Conservation (phyloP, 1,139 yeast genomes). For the Kazachstania sp. region DNA sequence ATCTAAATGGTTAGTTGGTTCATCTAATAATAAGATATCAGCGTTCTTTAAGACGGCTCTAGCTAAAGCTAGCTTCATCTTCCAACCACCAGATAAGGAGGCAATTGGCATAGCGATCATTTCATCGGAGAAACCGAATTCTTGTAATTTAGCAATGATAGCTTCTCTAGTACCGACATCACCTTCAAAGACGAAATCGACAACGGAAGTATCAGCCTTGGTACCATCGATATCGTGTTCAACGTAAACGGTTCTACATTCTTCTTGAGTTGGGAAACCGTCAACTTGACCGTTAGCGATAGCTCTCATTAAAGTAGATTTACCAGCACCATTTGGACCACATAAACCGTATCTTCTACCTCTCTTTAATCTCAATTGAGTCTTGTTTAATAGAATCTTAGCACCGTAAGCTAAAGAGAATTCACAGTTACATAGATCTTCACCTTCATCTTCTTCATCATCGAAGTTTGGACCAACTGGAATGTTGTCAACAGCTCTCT, state of each 20-base stretch:
- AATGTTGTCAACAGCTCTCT: constrained; percentile 93
- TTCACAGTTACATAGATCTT: constrained; percentile 99
- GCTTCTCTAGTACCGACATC: constrained; percentile 70
- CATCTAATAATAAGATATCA: constrained; percentile 95
- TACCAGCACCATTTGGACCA: constrained; percentile 99
- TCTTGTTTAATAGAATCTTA: constrained; percentile 97
- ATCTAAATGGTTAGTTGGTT: constrained; percentile 99
- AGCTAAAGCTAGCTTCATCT: constrained; percentile 98
- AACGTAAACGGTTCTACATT: constrained; percentile 97
- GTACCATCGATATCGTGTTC: constrained; percentile 99
- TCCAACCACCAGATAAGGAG: constrained; percentile 99
- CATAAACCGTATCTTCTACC: constrained; percentile 99
- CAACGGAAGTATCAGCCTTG: constrained; percentile 89
- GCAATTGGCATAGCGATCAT: constrained; percentile 90
- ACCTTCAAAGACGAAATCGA: constrained; percentile 81
- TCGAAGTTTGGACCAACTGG: constrained; percentile 93
- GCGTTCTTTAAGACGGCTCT: constrained; percentile 99
- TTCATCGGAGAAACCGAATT: constrained; percentile 86
- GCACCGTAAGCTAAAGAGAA: constrained; percentile 99
- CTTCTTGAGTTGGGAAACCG: constrained; percentile 98
- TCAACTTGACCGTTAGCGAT: constrained; percentile 99
- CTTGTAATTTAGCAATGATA: constrained; percentile 66
- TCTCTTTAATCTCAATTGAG: constrained; percentile 98
- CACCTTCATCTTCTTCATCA: constrained; percentile 99
- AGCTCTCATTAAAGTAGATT: constrained; percentile 99